Evolutionary conservation across 805 yeast species (phyloP).

Genomic region (Starmerella khaoyaiensis): DNA sequence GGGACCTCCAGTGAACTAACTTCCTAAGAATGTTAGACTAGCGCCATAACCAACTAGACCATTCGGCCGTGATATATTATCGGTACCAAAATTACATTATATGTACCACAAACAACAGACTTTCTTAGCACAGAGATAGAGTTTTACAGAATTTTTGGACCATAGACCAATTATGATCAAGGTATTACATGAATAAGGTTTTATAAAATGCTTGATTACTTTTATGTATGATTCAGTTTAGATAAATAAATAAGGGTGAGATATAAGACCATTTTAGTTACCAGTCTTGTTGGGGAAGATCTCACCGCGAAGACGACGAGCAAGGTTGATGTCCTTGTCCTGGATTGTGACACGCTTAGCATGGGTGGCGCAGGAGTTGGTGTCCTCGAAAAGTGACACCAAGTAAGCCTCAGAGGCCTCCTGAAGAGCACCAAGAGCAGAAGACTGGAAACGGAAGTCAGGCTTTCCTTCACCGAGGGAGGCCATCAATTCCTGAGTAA

Average conservation of each 20-base stretch:
- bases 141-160: too few species aligned
- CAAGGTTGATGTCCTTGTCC: constrained; percentile 82
- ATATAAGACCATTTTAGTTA: too few species aligned
- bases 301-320: constrained; percentile 87
- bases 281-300: constrained; percentile 19
- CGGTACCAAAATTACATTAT: too few species aligned
- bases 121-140: too few species aligned
- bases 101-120: too few species aligned
- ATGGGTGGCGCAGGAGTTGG: constrained; percentile 84
- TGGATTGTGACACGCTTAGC: constrained; percentile 90
- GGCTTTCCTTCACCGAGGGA: constrained; percentile 31
- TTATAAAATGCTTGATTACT: too few species aligned
- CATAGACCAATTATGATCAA: too few species aligned
- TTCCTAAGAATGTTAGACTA: constrained; percentile 18
- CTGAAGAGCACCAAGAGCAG: constrained; percentile 83
- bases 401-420: constrained; percentile 84
- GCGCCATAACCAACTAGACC: constrained; percentile 24
- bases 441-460: constrained; percentile 66
- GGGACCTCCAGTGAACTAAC: constrained; percentile 23
- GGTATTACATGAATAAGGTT: too few species aligned
- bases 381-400: constrained; percentile 76
- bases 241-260: too few species aligned
- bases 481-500: constrained; percentile 76
- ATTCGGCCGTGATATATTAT: constrained; percentile 15
- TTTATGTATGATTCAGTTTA: too few species aligned